Evolutionary conservation across 495 filamentous ascomycete species (phyloP).

Genomic region (Saxispiralis lemnorum): DNA sequence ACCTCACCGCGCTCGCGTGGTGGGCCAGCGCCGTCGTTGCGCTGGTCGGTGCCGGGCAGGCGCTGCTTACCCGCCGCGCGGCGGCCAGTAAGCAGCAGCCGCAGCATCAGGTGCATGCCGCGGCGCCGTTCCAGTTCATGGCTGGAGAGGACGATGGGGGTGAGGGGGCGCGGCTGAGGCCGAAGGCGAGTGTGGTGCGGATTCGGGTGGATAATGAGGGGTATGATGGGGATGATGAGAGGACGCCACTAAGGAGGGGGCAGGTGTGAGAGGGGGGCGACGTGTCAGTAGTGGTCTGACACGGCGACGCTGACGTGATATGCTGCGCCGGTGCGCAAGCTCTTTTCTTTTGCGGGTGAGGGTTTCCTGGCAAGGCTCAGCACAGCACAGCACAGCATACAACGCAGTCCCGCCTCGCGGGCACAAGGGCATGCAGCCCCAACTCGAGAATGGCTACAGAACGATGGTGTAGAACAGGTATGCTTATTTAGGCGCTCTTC

Average conservation of each 20-base stretch:
- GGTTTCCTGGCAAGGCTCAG: too few relatives aligned
- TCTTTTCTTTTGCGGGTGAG: too few relatives aligned
- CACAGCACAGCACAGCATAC: too few relatives aligned
- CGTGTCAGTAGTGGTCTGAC: too few relatives aligned
- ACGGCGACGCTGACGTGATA: too few relatives aligned
- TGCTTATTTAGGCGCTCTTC: too few relatives aligned
- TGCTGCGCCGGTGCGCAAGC: too few relatives aligned
- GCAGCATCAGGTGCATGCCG: constrained; percentile 8
- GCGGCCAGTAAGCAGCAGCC: constrained; percentile 13
- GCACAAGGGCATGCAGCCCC: too few relatives aligned
- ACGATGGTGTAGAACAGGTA: too few relatives aligned
- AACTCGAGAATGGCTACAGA: too few relatives aligned
- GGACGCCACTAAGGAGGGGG: constrained; percentile 3
- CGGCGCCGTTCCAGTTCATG: constrained; percentile 2
- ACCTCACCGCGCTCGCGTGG: constrained; percentile 63
- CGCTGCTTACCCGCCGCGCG: constrained; percentile 40
- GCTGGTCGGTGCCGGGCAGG: constrained; percentile 47
- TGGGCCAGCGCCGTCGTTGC: constrained; percentile 58
- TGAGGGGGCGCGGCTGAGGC: background rate
- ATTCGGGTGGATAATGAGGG: constrained; percentile 9
- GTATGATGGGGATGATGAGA: constrained; percentile 9
- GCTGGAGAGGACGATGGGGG: background rate
- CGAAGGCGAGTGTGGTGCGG: constrained; percentile 10
- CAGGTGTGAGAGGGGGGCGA: background rate
- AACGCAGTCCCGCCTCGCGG: too few relatives aligned